These are phyloP conservation scores for Alternaria angustiovoidea DNA, from an alignment of 2,329 filamentous ascomycete species.

Conservation along the genomic window DNA sequence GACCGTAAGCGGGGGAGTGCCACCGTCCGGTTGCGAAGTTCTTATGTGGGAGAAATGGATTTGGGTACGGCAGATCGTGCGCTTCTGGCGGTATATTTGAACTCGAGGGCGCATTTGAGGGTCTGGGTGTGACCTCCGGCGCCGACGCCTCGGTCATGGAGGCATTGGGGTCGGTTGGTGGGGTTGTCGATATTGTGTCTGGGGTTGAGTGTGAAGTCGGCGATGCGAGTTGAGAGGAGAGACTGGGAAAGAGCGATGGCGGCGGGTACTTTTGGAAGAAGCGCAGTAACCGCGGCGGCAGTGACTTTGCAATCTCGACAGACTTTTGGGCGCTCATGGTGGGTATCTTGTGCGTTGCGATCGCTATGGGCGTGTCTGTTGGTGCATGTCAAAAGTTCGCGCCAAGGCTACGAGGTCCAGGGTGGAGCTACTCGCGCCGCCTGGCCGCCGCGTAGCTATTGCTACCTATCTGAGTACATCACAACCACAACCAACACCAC, in stretches of 20 bases:
- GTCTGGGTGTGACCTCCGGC: constrained; percentile 31
- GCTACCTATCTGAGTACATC: constrained; percentile 26
- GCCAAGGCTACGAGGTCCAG: constrained; percentile 17
- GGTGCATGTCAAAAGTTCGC: constrained; percentile 19
- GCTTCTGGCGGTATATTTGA: constrained; percentile 25
- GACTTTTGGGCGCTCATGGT: constrained; percentile 45
- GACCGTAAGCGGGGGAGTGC: constrained; percentile 82
- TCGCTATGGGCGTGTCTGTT: constrained; percentile 1
- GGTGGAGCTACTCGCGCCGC: constrained; percentile 16
- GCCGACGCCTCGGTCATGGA: constrained; percentile 43
- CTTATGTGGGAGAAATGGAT: constrained; percentile 84
- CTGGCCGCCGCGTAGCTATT: constrained; percentile 25
- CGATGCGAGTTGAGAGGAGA: constrained; percentile 30
- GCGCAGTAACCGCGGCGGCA: constrained; percentile 79
- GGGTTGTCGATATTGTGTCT: constrained; percentile 31
- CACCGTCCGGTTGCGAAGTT: constrained; percentile 81
- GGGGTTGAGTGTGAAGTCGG: constrained; percentile 18
- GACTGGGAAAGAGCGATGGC: constrained; percentile 54
- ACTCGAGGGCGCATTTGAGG: constrained; percentile 21
- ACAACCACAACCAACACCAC: constrained; percentile 13
- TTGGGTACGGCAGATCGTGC: constrained; percentile 63
- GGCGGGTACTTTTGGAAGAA: constrained; percentile 94
- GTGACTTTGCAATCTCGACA: constrained; percentile 69
- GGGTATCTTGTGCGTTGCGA: constrained; percentile 17
- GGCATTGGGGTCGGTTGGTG: constrained; percentile 51